Evolutionary conservation across 2,329 filamentous ascomycete genomes (phyloP), one percentile per base, ranked within the genome.

Genomic region (Colletotrichum agaves): DNA sequence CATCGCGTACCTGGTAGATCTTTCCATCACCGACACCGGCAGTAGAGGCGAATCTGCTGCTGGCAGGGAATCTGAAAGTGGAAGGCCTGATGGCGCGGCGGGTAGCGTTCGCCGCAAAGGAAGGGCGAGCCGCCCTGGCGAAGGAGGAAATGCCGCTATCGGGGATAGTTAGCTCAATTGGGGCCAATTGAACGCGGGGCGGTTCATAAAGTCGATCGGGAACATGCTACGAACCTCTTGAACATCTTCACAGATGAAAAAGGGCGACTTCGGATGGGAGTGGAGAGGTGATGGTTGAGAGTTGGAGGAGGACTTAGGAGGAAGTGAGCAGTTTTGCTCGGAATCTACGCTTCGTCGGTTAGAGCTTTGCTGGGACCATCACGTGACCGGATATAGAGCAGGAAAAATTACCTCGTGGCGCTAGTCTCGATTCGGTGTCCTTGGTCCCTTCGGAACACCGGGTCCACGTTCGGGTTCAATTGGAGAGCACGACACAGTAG

Each of bases 191-290:
- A 70, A 64, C 67, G 70, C 71, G 27, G 70, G 71, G 72, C 70
- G 70, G 65, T 66, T 67, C 68, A 61, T 71, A 74, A 77, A 73
- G 59, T 72, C 52, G 41, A 70, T 79, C 59, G 70, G 73, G 67
- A 70, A 74, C 70, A 71, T 69, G 70, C 63, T 77, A 87, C 89
- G 83, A 83, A 93, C 91, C 90, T 92, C 90, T 92, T 92, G 85
- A 92, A 91, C 91, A 93, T 93, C 89, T 87, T 92, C 86, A 82
- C 82, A 85, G 88, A 90, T 88, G 86, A 86, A 83, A 83, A 84
- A 87, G 86, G 88, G 87, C 86, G 84, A 84, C 86, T 82, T 80
- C 80, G 81, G 80, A 87, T 84, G 81, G 78, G 83, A 83, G 85
- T 84, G 85, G 84, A 86, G 84, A 84, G 81, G 75, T 81, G 82